Evolutionary conservation across 345 rosid species (phyloP).

Genomic region (Cardamine chenopodiifolia): DNA sequence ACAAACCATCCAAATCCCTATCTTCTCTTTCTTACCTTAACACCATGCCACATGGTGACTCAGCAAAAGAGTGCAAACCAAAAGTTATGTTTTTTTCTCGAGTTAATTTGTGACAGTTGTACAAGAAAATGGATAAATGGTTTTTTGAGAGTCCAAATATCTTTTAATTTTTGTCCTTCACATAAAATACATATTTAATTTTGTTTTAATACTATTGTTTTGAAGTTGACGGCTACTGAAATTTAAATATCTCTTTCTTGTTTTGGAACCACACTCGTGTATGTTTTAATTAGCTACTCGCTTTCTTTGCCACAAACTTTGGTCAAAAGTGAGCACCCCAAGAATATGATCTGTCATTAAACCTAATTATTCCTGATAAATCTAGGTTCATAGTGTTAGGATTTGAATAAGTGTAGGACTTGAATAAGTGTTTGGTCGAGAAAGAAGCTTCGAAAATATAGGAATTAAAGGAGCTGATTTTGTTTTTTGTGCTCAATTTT

Average conservation of each 20-base stretch:
- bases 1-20: slow-evolving; percentile 20
- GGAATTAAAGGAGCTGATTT: no score
- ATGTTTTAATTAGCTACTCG: slow-evolving; percentile 33
- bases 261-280: slow-evolving; percentile 37
- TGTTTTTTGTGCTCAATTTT: no score
- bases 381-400: not conserved
- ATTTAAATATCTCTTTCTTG: slow-evolving; percentile 29
- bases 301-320: slow-evolving; percentile 41
- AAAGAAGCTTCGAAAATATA: no score
- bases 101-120: slow-evolving; percentile 22
- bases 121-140: slow-evolving; percentile 17
- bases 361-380: slow-evolving; percentile 20
- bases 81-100: slow-evolving; percentile 1
- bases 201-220: slow-evolving; percentile 1
- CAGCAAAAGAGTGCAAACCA: slow-evolving; percentile 34
- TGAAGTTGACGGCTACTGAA: slow-evolving; percentile 38
- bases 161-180: slow-evolving; percentile 39
- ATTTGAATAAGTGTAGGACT: no score
- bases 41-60: slow-evolving; percentile 32
- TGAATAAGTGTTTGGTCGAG: no score
- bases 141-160: slow-evolving; percentile 20
- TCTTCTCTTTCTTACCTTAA: not conserved
- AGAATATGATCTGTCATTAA: slow-evolving; percentile 4
- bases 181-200: slow-evolving; percentile 23
- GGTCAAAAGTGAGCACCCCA: slow-evolving; percentile 33